Evolutionary conservation across 805 yeast genomes (phyloP).

Genomic region (Saturnispora ahearnii): DNA sequence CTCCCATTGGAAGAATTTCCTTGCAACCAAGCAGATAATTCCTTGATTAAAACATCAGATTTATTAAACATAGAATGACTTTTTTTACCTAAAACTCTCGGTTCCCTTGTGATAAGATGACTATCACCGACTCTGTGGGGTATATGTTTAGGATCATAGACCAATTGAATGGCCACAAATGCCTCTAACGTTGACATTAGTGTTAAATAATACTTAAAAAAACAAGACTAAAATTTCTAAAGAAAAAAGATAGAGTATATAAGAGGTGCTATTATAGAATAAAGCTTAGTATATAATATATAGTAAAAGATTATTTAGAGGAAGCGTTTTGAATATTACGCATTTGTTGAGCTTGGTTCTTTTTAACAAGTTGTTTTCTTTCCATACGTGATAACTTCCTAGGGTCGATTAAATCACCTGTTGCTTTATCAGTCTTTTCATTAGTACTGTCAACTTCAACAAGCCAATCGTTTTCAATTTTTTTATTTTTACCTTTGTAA

Average conservation of each 20-base stretch:
- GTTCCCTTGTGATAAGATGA: slow-evolving; percentile 15
- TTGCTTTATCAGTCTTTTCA: slow-evolving; percentile 31
- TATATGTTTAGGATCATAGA: slow-evolving; percentile 18
- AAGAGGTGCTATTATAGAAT: not conserved
- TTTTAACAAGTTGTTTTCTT: slow-evolving; percentile 76
- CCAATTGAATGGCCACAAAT: slow-evolving; percentile 15
- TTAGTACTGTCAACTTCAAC: slow-evolving; percentile 74
- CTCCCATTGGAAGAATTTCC: slow-evolving; percentile 10
- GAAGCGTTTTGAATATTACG: slow-evolving; percentile 36
- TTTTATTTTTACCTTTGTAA: slow-evolving; percentile 85
- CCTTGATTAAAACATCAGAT: slow-evolving; percentile 19
- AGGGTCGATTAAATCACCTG: slow-evolving; percentile 69
- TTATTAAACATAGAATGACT: slow-evolving; percentile 19
- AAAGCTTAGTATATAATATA: not conserved
- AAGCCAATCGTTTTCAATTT: slow-evolving; percentile 84
- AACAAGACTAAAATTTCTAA: not conserved
- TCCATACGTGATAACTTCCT: slow-evolving; percentile 73
- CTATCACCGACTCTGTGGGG: slow-evolving; percentile 17
- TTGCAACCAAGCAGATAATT: slow-evolving; percentile 14
- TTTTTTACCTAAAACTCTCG: slow-evolving; percentile 15
- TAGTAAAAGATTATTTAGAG: slow-evolving; percentile 2
- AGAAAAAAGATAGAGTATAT: not conserved
- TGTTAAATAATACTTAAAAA: not conserved
- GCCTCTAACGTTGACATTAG: slow-evolving; percentile 4
- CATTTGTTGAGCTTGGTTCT: slow-evolving; percentile 78